A percentile compares a stretch with the other conserved stretches of the same genome.
phyloP scores from a whole-genome alignment of 805 yeast genomes.

The Barnettozyma botsteinii region DNA sequence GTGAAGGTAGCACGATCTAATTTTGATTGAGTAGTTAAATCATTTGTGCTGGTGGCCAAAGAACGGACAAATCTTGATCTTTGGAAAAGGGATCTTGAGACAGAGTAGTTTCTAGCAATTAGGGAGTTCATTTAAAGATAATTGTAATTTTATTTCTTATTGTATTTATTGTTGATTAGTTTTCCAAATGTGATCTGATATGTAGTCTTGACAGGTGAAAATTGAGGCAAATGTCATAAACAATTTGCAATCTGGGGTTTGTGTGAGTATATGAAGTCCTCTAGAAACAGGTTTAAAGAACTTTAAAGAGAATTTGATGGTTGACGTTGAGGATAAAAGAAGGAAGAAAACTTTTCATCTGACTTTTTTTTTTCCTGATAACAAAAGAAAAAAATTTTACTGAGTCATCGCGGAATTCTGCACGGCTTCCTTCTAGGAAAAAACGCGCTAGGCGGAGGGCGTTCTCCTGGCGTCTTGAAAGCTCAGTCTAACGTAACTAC shows the following conservation, averaged over 20 bases:
- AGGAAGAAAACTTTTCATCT: background rate
- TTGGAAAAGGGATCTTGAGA: conserved; percentile 22
- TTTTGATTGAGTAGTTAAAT: conserved; percentile 22
- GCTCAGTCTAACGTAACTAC: no score
- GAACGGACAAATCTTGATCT: conserved; percentile 24
- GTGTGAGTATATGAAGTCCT: background rate
- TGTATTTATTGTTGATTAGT: conserved; percentile 31
- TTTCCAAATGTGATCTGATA: conserved; percentile 50
- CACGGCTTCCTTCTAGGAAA: no score
- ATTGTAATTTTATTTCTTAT: conserved; percentile 8
- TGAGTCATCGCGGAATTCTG: conserved; percentile 1
- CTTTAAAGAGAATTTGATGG: background rate
- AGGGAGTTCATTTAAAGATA: conserved; percentile 22
- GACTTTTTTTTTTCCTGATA: conserved; percentile 2
- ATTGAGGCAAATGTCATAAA: conserved; percentile 26
- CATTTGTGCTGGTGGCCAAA: conserved; percentile 21
- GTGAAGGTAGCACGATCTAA: conserved; percentile 85
- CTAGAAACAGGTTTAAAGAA: background rate
- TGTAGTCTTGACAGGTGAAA: conserved; percentile 42
- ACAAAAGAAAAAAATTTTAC: background rate
- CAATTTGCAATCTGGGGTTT: background rate
- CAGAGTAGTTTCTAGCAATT: conserved; percentile 22
- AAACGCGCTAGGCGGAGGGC: no score
- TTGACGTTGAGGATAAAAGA: background rate
- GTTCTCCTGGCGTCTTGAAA: no score